Base-by-base conservation (phyloP, 106 monocot species). In the Acorus calamus region DNA sequence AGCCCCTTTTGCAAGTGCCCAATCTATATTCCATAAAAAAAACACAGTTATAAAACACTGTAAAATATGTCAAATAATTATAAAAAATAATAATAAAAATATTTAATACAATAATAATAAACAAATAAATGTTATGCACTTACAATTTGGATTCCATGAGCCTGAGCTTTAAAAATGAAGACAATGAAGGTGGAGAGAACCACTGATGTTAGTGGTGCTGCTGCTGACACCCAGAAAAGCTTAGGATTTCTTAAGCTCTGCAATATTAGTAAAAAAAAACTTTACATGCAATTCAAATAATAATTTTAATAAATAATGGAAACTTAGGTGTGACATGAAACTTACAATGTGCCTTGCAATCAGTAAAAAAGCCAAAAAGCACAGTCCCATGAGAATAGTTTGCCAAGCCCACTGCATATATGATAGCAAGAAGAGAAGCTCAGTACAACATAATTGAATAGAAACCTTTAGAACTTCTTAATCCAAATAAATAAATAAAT, bases 221-320 rank as follows among this genome's bases (percentile, higher is more conserved):
- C 89, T 77, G 93, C 93, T 62, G 93, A 89, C 11, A 93, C 80
- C 93, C 93, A 93, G 73, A 93, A 89, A 4, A 89, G 74, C 56
- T 89, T 93, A 48, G 93, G 86, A 59, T 69, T 83, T 62, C 75
- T 80, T 60, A 73, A 13, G 71, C 89, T 79, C 93, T 93, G 86
- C 56, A 78, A 10, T 7, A 59, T 28, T 28, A 28, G 1, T 28
- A 28, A 28, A 28, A 28, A 28, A 28, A 28, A 28, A n/a, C n/a
- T 1, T 28, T 28, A 28, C 28, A 28, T 28, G 1, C 28, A 28
- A 28, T 28, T 28, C 28, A 28, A 28, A 28, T 28, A 28, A 28
- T 28, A 28, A 28, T 28, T 28, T 28, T 28, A 28, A 28, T 28
- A 28, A 28, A 28, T 28, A 28, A 1, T 28, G 28, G 28, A 28